Base-by-base conservation (phyloP, 305 asterid species). In the Fraxinus dipetala region DNA sequence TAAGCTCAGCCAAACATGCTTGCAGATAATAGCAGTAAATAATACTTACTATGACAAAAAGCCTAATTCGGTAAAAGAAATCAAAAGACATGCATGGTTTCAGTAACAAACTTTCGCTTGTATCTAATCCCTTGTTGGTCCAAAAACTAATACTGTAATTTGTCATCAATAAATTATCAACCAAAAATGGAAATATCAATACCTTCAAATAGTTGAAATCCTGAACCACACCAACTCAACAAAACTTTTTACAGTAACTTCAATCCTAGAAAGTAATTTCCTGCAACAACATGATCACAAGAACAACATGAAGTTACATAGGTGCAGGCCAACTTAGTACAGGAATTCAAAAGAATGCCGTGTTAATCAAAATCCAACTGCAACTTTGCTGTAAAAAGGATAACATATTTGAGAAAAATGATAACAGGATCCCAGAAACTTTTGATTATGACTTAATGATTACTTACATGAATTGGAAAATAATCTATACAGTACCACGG, bases 181-280 rank as follows among this genome's bases (percentile, higher is more conserved):
- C 83, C 78, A 22, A 75, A 54, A 22, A 40, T 24, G 51, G 31
- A 72, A 63, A 72, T 36, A 79, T 77, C 51, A 78, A 67, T 77
- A 51, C 80, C 79, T 84, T 79, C 78, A 85, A 74, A 69, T 78
- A 77, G 84, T 79, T 59, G 76, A 85, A 82, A 31, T 80, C 75
- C 26, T 22, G 67, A 63, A 40, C 81, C 78, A 83, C 79, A 56
- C 79, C 72, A 43, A 77, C 20, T 81, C 81, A 51, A 14, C 61
- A 85, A 83, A 76, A 38, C 78, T 83, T 79, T 80, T 84, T 83
- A 73, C 79, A n/a, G 32, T 59, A 78, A 59, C 77, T 30, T 65
- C 51, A 18, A 54, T 48, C 80, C 43, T 28, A 72, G 36, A 67
- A 40, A 30, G 79, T 36, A 30, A 11, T 63, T 65, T 1, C 87